These are phyloP conservation scores for Ophiostoma sp. DNA, from an alignment of 2,329 filamentous ascomycete genomes.

Conservation along the genomic window DNA sequence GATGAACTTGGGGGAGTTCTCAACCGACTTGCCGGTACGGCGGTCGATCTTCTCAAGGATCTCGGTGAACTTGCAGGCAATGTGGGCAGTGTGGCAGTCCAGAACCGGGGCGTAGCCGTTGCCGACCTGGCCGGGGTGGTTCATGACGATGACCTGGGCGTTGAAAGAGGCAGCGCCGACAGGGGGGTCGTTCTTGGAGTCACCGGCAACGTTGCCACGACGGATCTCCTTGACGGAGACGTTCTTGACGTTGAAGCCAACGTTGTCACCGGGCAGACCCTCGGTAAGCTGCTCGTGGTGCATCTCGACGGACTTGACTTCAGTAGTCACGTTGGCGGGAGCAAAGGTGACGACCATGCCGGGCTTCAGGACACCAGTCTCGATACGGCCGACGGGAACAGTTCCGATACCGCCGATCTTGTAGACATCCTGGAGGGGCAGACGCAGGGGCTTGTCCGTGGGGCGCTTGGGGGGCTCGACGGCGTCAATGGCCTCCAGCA, in stretches of 20 bases:
- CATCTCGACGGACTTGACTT: constrained; percentile 99
- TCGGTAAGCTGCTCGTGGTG: constrained; percentile 98
- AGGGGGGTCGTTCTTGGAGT: constrained; percentile 99
- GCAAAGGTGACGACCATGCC: constrained; percentile 97
- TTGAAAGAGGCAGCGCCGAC: constrained; percentile 87
- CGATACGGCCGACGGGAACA: constrained; percentile 99
- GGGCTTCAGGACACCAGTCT: constrained; percentile 94
- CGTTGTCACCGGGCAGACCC: constrained; percentile 99
- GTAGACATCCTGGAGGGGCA: constrained; percentile 99
- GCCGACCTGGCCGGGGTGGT: constrained; percentile 99
- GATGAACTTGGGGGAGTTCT: constrained; percentile 96
- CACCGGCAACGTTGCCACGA: constrained; percentile 99
- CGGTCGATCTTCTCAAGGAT: constrained; percentile 99
- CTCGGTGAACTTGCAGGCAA: constrained; percentile 99
- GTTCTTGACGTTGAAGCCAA: constrained; percentile 99
- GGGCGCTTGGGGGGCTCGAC: constrained; percentile 91
- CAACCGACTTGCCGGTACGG: constrained; percentile 97
- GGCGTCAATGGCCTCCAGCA: constrained; percentile 96
- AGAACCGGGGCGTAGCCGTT: constrained; percentile 98
- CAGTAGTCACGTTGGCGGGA: constrained; percentile 97
- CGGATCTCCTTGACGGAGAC: constrained; percentile 99
- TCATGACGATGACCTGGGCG: constrained; percentile 99
- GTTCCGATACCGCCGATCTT: constrained; percentile 99
- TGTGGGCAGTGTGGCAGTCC: constrained; percentile 99
- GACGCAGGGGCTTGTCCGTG: constrained; percentile 98